These are phyloP conservation scores for Phialemoniopsis sp. DNA, from an alignment of 2,329 filamentous ascomycete species.

Conservation along the genomic window DNA sequence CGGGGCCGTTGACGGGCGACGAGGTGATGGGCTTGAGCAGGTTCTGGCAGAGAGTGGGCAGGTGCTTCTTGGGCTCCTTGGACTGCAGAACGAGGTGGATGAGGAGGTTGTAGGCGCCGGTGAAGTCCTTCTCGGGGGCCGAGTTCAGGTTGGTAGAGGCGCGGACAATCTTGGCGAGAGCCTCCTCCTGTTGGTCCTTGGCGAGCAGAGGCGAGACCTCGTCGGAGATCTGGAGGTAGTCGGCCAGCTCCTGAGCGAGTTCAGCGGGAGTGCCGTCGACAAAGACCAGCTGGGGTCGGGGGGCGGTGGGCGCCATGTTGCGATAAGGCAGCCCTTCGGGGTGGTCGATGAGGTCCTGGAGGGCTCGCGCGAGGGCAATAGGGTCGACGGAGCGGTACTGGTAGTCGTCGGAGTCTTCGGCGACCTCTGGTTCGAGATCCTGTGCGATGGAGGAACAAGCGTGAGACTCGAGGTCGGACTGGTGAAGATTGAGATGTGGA, in stretches of 20 bases:
- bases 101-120: slow-evolving; percentile 93
- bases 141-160: slow-evolving; percentile 74
- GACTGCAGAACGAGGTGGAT: slow-evolving; percentile 89
- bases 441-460: no score
- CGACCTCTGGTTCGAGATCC: no score
- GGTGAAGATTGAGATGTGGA: no score
- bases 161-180: slow-evolving; percentile 83
- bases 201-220: slow-evolving; percentile 72
- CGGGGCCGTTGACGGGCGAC: slow-evolving; percentile 79
- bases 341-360: not conserved
- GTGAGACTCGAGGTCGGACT: no score
- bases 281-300: slow-evolving; percentile 58
- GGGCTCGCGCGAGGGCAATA: no score
- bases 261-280: slow-evolving; percentile 94
- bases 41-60: slow-evolving; percentile 84
- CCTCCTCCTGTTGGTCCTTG: slow-evolving; percentile 76
- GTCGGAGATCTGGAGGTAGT: slow-evolving; percentile 83
- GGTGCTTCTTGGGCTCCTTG: slow-evolving; percentile 77
- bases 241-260: slow-evolving; percentile 89
- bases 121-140: slow-evolving; percentile 94
- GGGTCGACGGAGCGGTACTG: not conserved
- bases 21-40: slow-evolving; percentile 82
- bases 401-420: not conserved
- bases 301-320: slow-evolving; percentile 25
- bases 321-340: slow-evolving; percentile 1